Conservation (phyloP, 2,329 filamentous ascomycete species). For the Phialophora verrucosa region DNA sequence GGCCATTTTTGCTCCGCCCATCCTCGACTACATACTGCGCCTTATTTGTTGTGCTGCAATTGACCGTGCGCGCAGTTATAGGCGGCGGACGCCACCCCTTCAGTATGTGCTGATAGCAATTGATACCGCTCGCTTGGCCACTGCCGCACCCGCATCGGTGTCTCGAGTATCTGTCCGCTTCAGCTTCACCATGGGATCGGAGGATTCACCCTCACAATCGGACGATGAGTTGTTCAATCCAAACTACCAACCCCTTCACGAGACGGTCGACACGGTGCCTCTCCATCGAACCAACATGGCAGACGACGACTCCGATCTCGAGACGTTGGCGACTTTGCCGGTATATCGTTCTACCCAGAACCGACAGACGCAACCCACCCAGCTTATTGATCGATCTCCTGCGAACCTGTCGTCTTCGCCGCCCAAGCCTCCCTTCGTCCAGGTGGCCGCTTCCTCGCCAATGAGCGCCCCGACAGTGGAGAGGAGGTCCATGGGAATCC, state of each 20-base stretch:
- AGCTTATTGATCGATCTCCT: conserved; percentile 56
- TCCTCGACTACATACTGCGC: neutral
- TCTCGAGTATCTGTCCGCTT: neutral
- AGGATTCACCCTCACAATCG: conserved; percentile 31
- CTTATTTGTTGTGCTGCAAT: neutral
- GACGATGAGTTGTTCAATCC: conserved; percentile 37
- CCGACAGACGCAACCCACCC: conserved; percentile 67
- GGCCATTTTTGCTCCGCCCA: conserved; percentile 2
- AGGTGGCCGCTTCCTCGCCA: conserved; percentile 90
- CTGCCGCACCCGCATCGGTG: neutral
- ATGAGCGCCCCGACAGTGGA: conserved; percentile 54
- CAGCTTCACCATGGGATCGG: conserved; percentile 20
- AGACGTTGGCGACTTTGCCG: conserved; percentile 59
- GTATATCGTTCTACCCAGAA: conserved; percentile 43
- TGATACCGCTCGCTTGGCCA: neutral
- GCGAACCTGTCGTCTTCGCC: conserved; percentile 37
- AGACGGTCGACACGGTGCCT: conserved; percentile 37
- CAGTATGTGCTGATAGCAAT: neutral
- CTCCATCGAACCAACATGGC: conserved; percentile 24
- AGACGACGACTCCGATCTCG: conserved; percentile 43
- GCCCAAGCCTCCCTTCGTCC: conserved; percentile 60
- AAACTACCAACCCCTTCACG: conserved; percentile 23
- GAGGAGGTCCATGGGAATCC: conserved; percentile 48
- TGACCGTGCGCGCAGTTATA: neutral
- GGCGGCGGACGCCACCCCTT: neutral